These are phyloP conservation scores for Aleurites moluccanus DNA, from an alignment of 441 rosid genomes.

Conservation along the genomic window DNA sequence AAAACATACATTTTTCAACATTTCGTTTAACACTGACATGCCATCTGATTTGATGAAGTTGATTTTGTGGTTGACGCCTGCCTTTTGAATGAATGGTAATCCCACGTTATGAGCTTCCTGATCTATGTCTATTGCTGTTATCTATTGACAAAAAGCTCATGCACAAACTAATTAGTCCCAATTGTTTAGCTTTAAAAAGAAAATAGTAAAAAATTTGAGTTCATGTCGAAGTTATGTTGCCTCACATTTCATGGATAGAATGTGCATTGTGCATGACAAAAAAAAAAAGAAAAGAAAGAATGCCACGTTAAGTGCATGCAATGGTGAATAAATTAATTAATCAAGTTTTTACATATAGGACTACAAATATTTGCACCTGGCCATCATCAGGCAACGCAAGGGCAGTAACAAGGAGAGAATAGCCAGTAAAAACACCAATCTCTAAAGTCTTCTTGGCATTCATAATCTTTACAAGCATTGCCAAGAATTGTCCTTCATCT, in stretches of 20 bases:
- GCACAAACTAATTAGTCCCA: too few species aligned
- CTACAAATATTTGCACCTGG: conserved; percentile 24
- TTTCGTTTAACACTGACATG: conserved; percentile 11
- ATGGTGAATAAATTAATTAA: too few species aligned
- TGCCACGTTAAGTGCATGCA: too few species aligned
- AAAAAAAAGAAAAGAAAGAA: too few species aligned
- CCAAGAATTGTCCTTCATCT: conserved; percentile 47
- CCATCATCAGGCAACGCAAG: conserved; percentile 56
- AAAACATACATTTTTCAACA: conserved; percentile 18
- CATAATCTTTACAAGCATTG: conserved; percentile 44
- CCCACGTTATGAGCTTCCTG: conserved; percentile 32
- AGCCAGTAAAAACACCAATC: conserved; percentile 69
- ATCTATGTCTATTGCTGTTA: conserved; percentile 49
- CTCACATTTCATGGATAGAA: too few species aligned
- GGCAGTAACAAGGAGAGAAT: conserved; percentile 55
- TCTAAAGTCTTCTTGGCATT: conserved; percentile 58
- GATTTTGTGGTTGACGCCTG: conserved; percentile 35
- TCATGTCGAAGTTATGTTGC: too few species aligned
- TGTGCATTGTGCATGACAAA: too few species aligned
- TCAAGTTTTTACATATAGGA: background rate
- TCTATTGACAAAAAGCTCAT: conserved; percentile 21
- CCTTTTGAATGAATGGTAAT: conserved; percentile 35
- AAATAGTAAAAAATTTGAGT: too few species aligned
- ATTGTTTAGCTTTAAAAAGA: too few species aligned
- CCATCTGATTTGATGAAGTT: conserved; percentile 37